Conservation (phyloP, 768 basidiomycete species). For the Paxillus ammoniavirescens region DNA sequence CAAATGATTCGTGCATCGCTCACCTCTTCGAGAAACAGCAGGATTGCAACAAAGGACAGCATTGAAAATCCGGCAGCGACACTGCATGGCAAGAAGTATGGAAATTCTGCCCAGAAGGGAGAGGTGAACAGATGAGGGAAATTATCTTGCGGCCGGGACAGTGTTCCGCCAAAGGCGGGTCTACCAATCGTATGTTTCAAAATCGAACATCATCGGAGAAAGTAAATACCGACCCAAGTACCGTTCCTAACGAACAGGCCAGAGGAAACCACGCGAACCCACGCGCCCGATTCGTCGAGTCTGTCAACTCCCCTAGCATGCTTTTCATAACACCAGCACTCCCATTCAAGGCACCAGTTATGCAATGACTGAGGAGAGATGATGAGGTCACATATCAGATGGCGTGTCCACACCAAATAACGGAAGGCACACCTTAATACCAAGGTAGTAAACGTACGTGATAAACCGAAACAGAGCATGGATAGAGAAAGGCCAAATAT, state of each 20-base stretch:
- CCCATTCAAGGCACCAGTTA: too few species aligned
- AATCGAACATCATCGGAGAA: too few species aligned
- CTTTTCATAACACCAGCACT: slow-evolving; percentile 48
- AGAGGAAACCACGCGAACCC: slow-evolving; percentile 29
- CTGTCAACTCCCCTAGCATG: slow-evolving; percentile 64
- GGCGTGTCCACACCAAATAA: too few species aligned
- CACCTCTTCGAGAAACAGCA: slow-evolving; percentile 23
- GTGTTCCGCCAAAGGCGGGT: too few species aligned
- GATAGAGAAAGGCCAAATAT: slow-evolving; percentile 43
- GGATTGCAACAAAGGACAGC: slow-evolving; percentile 4
- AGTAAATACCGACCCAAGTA: slow-evolving; percentile 30
- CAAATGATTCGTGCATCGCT: background rate
- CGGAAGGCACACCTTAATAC: slow-evolving; percentile 47
- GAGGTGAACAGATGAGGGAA: slow-evolving; percentile 45
- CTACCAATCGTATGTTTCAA: background rate
- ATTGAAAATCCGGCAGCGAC: slow-evolving; percentile 7
- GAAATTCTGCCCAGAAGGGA: slow-evolving; percentile 46
- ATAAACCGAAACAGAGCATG: slow-evolving; percentile 63
- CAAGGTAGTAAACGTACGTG: slow-evolving; percentile 53
- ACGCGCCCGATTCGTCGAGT: slow-evolving; percentile 34
- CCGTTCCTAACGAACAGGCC: slow-evolving; percentile 29
- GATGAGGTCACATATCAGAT: too few species aligned
- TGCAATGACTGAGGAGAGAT: too few species aligned
- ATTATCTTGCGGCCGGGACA: slow-evolving; percentile 38
- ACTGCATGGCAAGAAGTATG: slow-evolving; percentile 44